Conservation (phyloP, 1,139 yeast genomes). For the Debaryomyces sp. region DNA sequence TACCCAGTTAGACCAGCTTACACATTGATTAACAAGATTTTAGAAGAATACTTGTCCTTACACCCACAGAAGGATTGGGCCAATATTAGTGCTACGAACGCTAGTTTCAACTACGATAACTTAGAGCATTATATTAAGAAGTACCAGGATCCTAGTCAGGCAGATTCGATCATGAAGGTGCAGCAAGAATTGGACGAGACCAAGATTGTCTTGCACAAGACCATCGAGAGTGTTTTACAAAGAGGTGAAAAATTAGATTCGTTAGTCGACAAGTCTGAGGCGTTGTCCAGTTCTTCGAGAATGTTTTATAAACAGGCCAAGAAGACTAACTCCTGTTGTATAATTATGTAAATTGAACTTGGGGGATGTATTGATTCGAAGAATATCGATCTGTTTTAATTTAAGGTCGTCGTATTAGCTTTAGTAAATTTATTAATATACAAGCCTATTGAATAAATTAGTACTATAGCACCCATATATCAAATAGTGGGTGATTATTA, state of each 20-base stretch:
- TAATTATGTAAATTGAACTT: slow-evolving; percentile 55
- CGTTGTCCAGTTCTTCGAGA: slow-evolving; percentile 82
- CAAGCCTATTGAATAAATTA: slow-evolving; percentile 8
- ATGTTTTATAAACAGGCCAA: slow-evolving; percentile 98
- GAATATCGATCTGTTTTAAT: neutral
- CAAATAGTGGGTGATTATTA: slow-evolving; percentile 10
- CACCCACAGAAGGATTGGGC: slow-evolving; percentile 80
- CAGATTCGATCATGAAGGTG: slow-evolving; percentile 95
- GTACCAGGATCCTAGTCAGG: slow-evolving; percentile 96
- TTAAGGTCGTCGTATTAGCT: neutral
- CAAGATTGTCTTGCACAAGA: slow-evolving; percentile 92
- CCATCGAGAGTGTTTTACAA: slow-evolving; percentile 90
- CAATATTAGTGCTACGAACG: slow-evolving; percentile 51
- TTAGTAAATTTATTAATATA: slow-evolving; percentile 6
- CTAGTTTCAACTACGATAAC: slow-evolving; percentile 56
- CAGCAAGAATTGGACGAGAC: slow-evolving; percentile 98
- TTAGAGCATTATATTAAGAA: slow-evolving; percentile 72
- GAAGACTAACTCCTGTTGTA: slow-evolving; percentile 95
- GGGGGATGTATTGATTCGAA: neutral
- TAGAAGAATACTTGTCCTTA: slow-evolving; percentile 86
- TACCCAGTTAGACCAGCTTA: slow-evolving; percentile 98
- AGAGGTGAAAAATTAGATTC: slow-evolving; percentile 96
- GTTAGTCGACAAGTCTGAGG: slow-evolving; percentile 93
- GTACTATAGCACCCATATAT: slow-evolving; percentile 9
- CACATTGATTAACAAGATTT: slow-evolving; percentile 83